Evolutionary conservation across 2,329 filamentous ascomycete genomes (phyloP).

Genomic region (Sporothrix protearum): DNA sequence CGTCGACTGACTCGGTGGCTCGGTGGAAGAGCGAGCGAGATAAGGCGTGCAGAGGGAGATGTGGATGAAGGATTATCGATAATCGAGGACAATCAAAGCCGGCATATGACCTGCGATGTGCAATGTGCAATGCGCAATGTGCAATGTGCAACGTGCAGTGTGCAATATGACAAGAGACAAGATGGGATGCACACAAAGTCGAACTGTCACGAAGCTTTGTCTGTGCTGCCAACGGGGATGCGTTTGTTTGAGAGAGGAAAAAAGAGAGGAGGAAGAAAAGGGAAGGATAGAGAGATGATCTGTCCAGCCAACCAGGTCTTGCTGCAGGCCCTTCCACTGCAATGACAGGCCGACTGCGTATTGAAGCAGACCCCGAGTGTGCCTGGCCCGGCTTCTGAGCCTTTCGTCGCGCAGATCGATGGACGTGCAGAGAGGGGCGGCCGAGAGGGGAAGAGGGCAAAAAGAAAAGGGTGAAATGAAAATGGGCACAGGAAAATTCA

Average conservation of each 20-base stretch:
- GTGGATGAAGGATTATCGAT: background rate
- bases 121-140: too few relatives aligned
- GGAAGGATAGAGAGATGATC: background rate
- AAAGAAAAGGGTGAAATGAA: background rate
- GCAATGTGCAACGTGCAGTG: too few relatives aligned
- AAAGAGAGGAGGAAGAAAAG: background rate
- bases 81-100: background rate
- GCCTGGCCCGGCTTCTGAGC: background rate
- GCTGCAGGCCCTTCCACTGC: background rate
- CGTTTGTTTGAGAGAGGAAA: background rate
- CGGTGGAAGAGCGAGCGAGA: conserved; percentile 20
- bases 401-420: background rate
- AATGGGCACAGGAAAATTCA: conserved; percentile 5
- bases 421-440: conserved; percentile 7
- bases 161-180: background rate
- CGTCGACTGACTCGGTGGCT: conserved; percentile 12
- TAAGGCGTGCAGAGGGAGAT: background rate
- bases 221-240: background rate
- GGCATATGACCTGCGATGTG: background rate
- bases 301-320: conserved; percentile 11
- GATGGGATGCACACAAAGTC: background rate
- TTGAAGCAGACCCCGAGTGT: background rate
- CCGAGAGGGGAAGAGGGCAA: background rate
- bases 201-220: conserved; percentile 1
- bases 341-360: too few relatives aligned